Percentiles rank a stretch among this genome's conserved stretches.
Conservation (phyloP, 2,329 filamentous ascomycete species). For the Rhynchosporium agropyri region DNA sequence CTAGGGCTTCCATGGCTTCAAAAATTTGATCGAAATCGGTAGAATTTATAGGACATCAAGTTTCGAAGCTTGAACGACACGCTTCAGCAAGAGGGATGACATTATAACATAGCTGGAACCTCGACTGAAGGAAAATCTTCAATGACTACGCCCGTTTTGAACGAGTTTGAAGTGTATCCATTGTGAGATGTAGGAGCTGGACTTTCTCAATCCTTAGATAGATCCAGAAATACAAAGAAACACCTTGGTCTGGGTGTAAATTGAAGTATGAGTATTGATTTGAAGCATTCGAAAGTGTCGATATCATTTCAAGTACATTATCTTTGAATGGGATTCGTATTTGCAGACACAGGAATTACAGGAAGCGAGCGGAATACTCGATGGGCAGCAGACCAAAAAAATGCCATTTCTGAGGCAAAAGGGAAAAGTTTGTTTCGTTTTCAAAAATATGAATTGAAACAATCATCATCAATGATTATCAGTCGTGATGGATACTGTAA, state of each 20-base stretch:
- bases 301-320: neutral
- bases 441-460: no score
- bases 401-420: no score
- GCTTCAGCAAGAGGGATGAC: no score
- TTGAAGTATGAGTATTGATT: neutral
- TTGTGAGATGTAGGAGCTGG: neutral
- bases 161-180: neutral
- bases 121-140: conserved; percentile 1
- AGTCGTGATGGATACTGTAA: neutral
- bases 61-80: no score
- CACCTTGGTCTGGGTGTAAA: neutral
- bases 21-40: no score
- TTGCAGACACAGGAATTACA: neutral
- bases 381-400: neutral
- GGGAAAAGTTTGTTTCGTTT: no score
- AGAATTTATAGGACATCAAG: no score
- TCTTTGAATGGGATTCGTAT: conserved; percentile 1
- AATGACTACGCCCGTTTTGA: neutral
- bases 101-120: conserved; percentile 28
- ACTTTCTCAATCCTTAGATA: neutral
- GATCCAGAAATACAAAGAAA: neutral
- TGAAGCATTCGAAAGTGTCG: neutral
- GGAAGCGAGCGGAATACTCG: no score
- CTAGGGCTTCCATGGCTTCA: no score
- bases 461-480: no score